Conservation (phyloP, 495 filamentous ascomycete genomes). For the Neurospora sp. region DNA sequence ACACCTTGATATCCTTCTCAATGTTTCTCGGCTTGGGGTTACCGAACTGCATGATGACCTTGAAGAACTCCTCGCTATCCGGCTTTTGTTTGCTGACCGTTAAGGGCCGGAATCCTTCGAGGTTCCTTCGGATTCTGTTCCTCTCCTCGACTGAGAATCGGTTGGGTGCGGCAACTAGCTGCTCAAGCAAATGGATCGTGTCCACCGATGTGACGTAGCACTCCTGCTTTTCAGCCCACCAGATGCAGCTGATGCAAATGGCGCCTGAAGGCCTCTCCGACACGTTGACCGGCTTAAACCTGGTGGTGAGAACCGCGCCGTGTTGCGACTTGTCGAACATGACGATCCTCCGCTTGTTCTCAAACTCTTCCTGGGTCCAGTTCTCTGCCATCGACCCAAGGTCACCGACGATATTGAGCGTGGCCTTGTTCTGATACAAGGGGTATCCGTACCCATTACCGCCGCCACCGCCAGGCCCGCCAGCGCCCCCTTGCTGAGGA, state of each 20-base stretch:
- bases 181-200: constrained; percentile 85
- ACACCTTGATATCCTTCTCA: constrained; percentile 98
- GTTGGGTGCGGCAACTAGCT: constrained; percentile 57
- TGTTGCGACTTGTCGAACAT: constrained; percentile 73
- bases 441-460: constrained; percentile 66
- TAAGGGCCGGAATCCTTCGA: constrained; percentile 81
- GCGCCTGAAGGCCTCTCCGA: constrained; percentile 64
- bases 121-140: constrained; percentile 89
- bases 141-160: constrained; percentile 93
- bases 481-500: constrained; percentile 41
- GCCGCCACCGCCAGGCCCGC: constrained; percentile 27
- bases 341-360: constrained; percentile 68
- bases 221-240: constrained; percentile 82
- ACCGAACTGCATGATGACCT: constrained; percentile 96
- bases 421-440: constrained; percentile 77
- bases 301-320: constrained; percentile 60
- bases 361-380: constrained; percentile 74
- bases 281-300: constrained; percentile 59
- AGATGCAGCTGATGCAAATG: constrained; percentile 83
- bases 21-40: constrained; percentile 93
- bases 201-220: constrained; percentile 95
- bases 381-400: constrained; percentile 64
- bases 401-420: constrained; percentile 76
- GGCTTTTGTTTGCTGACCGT: constrained; percentile 87
- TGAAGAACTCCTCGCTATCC: constrained; percentile 95